Conservation (phyloP, 2,329 filamentous ascomycete genomes). For the Phaeosphaeriaceae sp. region DNA sequence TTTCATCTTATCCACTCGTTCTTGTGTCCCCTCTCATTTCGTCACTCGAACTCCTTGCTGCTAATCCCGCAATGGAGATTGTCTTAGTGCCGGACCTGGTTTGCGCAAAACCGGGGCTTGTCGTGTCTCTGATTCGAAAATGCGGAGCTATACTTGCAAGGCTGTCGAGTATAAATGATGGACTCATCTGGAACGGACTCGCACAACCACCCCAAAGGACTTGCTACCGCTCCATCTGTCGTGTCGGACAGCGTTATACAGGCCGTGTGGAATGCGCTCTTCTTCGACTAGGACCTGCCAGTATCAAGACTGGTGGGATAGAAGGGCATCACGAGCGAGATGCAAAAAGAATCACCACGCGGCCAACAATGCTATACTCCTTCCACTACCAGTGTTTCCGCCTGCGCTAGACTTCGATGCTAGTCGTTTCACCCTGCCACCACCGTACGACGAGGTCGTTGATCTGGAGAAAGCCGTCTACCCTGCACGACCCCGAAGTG, state of each 20-base stretch:
- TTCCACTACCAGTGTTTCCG: conserved; percentile 4
- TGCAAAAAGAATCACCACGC: conserved; percentile 4
- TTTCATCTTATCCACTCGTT: conserved; percentile 27
- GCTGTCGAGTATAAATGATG: conserved; percentile 23
- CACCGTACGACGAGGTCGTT: conserved; percentile 9
- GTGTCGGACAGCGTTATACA: conserved; percentile 25
- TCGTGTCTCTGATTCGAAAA: conserved; percentile 8
- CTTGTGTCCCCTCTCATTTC: conserved; percentile 34
- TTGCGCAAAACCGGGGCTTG: conserved; percentile 9
- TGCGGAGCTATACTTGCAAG: conserved; percentile 5
- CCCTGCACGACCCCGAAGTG: background rate
- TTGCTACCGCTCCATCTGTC: conserved; percentile 10
- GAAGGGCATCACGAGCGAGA: conserved; percentile 5
- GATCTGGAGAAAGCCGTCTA: conserved; percentile 26
- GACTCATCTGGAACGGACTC: conserved; percentile 12
- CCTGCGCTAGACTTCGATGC: conserved; percentile 18
- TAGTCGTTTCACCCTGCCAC: conserved; percentile 10
- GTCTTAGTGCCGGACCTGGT: conserved; percentile 15
- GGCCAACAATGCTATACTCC: background rate
- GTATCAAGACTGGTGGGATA: conserved; percentile 20
- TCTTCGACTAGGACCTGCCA: conserved; percentile 7
- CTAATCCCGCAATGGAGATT: conserved; percentile 14
- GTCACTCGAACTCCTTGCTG: conserved; percentile 28
- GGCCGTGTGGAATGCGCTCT: conserved; percentile 11
- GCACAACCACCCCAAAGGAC: conserved; percentile 17